Percentiles rank a stretch among this genome's conserved stretches.
Conservation (phyloP, 2,329 filamentous ascomycete genomes). For the Penicillium frequentans region DNA sequence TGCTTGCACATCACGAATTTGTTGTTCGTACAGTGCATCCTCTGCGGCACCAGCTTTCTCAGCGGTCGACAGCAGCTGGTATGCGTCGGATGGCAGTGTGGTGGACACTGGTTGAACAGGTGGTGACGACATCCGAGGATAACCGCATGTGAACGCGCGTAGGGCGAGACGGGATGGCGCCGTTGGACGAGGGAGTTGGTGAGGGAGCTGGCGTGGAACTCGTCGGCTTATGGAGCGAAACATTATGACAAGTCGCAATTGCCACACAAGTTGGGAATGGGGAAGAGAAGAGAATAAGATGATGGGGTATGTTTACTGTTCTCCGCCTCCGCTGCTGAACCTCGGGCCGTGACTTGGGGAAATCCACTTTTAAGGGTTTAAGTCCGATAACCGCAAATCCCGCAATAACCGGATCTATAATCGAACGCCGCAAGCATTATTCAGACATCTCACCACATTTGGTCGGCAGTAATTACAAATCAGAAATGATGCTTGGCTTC, state of each 20-base stretch:
- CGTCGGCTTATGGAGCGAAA: slow-evolving; percentile 37
- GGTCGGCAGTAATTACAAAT: too few species aligned
- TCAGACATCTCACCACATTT: too few species aligned
- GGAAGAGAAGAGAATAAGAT: neutral
- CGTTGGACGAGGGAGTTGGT: slow-evolving; percentile 24
- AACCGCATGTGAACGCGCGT: slow-evolving; percentile 39
- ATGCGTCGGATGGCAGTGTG: slow-evolving; percentile 69
- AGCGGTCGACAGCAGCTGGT: slow-evolving; percentile 77
- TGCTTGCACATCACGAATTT: slow-evolving; percentile 78
- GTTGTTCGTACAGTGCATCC: slow-evolving; percentile 79
- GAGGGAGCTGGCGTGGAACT: slow-evolving; percentile 33
- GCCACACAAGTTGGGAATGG: neutral
- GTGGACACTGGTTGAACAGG: slow-evolving; percentile 62
- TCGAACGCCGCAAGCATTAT: too few species aligned
- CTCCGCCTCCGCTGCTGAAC: neutral
- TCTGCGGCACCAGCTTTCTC: slow-evolving; percentile 78
- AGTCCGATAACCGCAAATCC: neutral
- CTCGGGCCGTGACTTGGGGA: neutral
- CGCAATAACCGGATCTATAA: neutral
- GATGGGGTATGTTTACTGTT: neutral
- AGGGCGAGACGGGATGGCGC: slow-evolving; percentile 27
- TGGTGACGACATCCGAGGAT: slow-evolving; percentile 55
- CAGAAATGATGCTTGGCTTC: too few species aligned
- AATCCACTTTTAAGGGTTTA: neutral
- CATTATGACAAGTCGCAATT: slow-evolving; percentile 24